Conservation (phyloP, 768 basidiomycete genomes). For the Xerocomellus intermedius region DNA sequence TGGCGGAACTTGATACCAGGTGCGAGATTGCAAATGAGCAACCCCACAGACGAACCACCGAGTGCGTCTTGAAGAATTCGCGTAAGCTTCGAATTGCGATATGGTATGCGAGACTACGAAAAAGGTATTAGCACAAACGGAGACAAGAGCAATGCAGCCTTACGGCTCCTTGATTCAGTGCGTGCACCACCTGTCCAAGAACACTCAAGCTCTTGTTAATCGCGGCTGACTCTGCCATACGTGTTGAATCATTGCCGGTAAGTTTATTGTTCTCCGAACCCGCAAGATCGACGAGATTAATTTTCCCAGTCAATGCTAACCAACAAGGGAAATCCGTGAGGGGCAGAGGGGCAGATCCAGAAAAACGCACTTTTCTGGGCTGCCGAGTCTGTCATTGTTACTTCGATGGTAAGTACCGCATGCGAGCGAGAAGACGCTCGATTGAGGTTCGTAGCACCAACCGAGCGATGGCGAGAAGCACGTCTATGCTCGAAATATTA, state of each 20-base stretch:
- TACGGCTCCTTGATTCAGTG: slow-evolving; percentile 70
- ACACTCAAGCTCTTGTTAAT: slow-evolving; percentile 90
- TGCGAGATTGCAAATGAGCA: slow-evolving; percentile 85
- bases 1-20: slow-evolving; percentile 79
- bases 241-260: slow-evolving; percentile 82
- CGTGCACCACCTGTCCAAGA: slow-evolving; percentile 85
- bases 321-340: background rate
- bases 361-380: slow-evolving; percentile 51
- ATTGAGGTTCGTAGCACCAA: slow-evolving; percentile 85
- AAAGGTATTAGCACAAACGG: slow-evolving; percentile 7
- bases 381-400: slow-evolving; percentile 52
- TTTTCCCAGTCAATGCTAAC: slow-evolving; percentile 68
- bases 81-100: slow-evolving; percentile 87
- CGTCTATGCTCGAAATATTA: slow-evolving; percentile 39
- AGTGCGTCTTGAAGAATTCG: slow-evolving; percentile 88
- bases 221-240: slow-evolving; percentile 85
- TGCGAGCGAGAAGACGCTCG: slow-evolving; percentile 85
- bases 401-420: slow-evolving; percentile 77
- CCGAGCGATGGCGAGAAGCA: slow-evolving; percentile 76
- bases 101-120: slow-evolving; percentile 72
- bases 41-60: slow-evolving; percentile 74
- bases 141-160: slow-evolving; percentile 18
- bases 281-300: slow-evolving; percentile 86
- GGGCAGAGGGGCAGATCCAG: accelerated
- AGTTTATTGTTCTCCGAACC: slow-evolving; percentile 92